These are phyloP conservation scores for Neltuma alba DNA, from an alignment of 306 rosid genomes.

Conservation along the genomic window DNA sequence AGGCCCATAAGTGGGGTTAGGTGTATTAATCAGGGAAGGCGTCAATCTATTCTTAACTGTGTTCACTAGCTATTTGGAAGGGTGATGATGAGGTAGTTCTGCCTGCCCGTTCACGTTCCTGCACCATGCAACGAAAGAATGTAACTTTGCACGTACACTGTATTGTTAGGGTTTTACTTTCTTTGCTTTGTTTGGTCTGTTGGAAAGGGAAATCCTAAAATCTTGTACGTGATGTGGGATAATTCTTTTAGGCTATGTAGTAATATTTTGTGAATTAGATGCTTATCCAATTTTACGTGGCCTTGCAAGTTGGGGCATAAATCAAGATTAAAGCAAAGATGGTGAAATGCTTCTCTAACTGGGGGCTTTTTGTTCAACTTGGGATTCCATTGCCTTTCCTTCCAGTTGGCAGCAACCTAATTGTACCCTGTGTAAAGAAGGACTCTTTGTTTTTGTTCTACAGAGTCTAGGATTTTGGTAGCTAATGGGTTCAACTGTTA, in stretches of 20 bases:
- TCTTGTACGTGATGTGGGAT: slow-evolving; percentile 82
- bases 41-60: slow-evolving; percentile 34
- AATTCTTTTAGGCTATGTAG: slow-evolving; percentile 78
- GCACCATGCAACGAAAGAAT: slow-evolving; percentile 53
- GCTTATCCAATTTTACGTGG: slow-evolving; percentile 44
- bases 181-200: slow-evolving; percentile 44
- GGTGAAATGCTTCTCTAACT: slow-evolving; percentile 16
- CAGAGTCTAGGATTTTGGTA: neutral
- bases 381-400: slow-evolving; percentile 21
- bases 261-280: slow-evolving; percentile 54
- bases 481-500: slow-evolving; percentile 26
- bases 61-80: slow-evolving; percentile 41
- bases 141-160: slow-evolving; percentile 63
- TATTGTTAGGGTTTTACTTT: slow-evolving; percentile 54
- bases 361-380: slow-evolving; percentile 11
- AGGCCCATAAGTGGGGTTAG: slow-evolving; percentile 40
- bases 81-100: slow-evolving; percentile 52
- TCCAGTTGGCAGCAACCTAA: slow-evolving; percentile 17
- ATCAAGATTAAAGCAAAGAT: slow-evolving; percentile 36
- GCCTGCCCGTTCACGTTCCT: slow-evolving; percentile 49
- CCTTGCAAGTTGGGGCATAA: slow-evolving; percentile 23
- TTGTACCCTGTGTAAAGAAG: slow-evolving; percentile 17
- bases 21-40: slow-evolving; percentile 38
- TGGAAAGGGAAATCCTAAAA: slow-evolving; percentile 51
- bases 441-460: neutral